Base-by-base conservation (phyloP, 208 protist genomes). In the Leishmania martiniquensis region DNA sequence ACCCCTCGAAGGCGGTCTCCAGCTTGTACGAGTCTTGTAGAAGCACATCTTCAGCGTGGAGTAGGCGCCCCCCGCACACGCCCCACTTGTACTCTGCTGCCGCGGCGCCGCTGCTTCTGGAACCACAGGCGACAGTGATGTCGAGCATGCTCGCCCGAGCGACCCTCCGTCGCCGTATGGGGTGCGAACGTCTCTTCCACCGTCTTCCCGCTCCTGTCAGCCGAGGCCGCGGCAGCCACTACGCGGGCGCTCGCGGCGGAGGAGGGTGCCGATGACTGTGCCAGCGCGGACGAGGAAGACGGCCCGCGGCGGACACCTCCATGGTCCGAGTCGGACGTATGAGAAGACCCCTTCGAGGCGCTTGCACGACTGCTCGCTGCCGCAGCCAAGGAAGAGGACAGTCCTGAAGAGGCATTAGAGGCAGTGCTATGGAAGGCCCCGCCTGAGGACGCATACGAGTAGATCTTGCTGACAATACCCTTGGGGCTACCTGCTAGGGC, bases 1-100 rank as follows among this genome's bases (percentile, higher is more conserved):
- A 42, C 32, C 80, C 82, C 7, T 75, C 25, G 68, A 91, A 91
- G 71, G 81, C 59, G 7, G 66, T 85, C 54, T 88, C 85, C 10
- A 76, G 25, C 39, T 74, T 60, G 29, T 78, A 72, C 22, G 73
- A 77, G 76, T 75, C 52, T 3, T 87, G 73, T 87, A 87, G 79
- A 87, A 91, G 77, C 84, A 91, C 57, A 68, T 83, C 17, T 44
- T 82, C 32, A 70, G 55, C 22, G 51, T 75, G 29, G 60, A 59
- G 75, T 80, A 85, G 59, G 78, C 72, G 76, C 86, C 87, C n/a
- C 29, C 83, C 86, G 63, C 80, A 84, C 44, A 78, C 77, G 63
- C 86, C 86, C 83, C 86, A 87, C 78, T 62, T 63, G 22, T n/a
- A 39, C 22, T 47, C 39, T 22, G 74, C 54, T 29, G 71, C 73